These are phyloP conservation scores for Buddleja alternifolia DNA, from an alignment of 257 asterid species.

Conservation along the genomic window DNA sequence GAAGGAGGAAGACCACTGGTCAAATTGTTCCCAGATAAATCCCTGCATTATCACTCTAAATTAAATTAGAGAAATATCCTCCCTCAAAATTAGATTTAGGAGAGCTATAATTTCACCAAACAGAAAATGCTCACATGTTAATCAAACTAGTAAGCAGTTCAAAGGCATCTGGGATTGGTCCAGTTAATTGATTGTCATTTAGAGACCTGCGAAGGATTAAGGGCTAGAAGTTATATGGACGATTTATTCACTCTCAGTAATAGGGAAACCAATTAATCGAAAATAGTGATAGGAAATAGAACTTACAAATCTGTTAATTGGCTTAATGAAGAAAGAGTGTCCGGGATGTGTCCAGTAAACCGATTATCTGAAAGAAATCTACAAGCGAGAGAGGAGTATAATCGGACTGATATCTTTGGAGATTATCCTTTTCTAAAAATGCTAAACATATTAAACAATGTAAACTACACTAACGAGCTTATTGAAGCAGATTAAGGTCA, in stretches of 20 bases:
- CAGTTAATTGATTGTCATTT: conserved; percentile 64
- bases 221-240: conserved; percentile 18
- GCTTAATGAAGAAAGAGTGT: conserved; percentile 49
- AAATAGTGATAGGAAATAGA: conserved; percentile 9
- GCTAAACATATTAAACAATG: conserved; percentile 2
- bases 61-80: conserved; percentile 8
- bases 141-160: conserved; percentile 52
- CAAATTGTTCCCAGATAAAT: conserved; percentile 76
- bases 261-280: background rate
- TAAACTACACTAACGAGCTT: background rate
- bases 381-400: conserved; percentile 20
- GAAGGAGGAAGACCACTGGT: conserved; percentile 80
- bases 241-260: background rate
- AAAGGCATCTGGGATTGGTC: conserved; percentile 83
- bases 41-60: conserved; percentile 49
- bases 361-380: conserved; percentile 75
- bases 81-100: background rate
- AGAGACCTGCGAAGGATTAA: conserved; percentile 53
- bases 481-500: conserved; percentile 22
- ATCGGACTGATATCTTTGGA: conserved; percentile 23
- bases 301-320: conserved; percentile 76
- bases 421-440: background rate
- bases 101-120: conserved; percentile 20
- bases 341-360: conserved; percentile 70
- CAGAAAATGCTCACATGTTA: conserved; percentile 50